These are phyloP conservation scores for Rhizoctonia solani DNA, from an alignment of 1,284 basidiomycete species.

Conservation along the genomic window DNA sequence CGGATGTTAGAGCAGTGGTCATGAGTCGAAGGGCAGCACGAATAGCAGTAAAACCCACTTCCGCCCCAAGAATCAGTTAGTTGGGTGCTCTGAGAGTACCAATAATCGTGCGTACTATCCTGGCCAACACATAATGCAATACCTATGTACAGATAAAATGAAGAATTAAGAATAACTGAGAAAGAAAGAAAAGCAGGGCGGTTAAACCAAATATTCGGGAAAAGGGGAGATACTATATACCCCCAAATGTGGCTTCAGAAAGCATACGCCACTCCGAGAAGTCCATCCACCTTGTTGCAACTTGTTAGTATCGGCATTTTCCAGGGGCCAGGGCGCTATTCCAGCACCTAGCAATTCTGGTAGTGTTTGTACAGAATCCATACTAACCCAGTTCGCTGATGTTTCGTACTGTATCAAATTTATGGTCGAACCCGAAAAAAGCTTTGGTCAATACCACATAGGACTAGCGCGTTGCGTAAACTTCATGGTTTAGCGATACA, in stretches of 20 bases:
- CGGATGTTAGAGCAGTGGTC: neutral
- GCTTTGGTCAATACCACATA: neutral
- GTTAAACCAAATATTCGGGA: too few species aligned
- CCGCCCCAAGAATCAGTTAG: too few species aligned
- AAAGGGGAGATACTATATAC: neutral
- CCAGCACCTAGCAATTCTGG: neutral
- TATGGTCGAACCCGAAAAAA: too few species aligned
- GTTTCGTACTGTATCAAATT: neutral
- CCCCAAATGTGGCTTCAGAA: neutral
- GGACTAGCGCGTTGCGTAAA: neutral
- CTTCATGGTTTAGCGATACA: neutral
- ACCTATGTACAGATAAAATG: neutral
- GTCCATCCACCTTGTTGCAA: neutral
- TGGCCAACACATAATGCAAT: neutral
- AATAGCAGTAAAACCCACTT: neutral
- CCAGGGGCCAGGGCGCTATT: neutral
- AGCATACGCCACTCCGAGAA: neutral
- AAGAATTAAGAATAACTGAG: neutral
- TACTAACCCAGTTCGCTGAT: neutral
- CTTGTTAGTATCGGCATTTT: neutral
- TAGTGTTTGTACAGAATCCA: neutral
- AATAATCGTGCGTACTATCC: neutral
- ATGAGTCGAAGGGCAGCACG: neutral
- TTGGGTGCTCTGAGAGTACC: neutral
- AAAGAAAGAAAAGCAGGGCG: neutral